A percentile compares a stretch with the other conserved stretches of the same genome.
Evolutionary conservation across 73 alveolate genomes (phyloP).

Genomic region (Paramecium bursaria): DNA sequence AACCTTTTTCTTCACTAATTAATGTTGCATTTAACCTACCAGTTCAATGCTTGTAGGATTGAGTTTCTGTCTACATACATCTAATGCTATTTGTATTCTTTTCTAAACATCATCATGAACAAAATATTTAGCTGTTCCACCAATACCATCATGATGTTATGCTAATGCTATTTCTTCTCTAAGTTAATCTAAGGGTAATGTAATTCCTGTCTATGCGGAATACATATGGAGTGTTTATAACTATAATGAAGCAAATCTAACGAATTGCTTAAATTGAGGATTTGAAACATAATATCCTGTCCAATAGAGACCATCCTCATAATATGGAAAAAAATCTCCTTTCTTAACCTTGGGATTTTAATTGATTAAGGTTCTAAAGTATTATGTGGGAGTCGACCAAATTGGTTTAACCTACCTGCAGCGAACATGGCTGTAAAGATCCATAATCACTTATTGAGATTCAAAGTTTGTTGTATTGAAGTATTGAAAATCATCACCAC

Average conservation of each 20-base stretch:
- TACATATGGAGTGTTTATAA: background rate
- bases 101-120: background rate
- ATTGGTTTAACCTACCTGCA: slow-evolving; percentile 2
- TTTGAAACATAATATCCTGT: background rate
- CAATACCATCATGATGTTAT: slow-evolving; percentile 25
- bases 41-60: slow-evolving; percentile 10
- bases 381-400: slow-evolving; percentile 54
- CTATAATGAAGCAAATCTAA: background rate
- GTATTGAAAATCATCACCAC: slow-evolving; percentile 21
- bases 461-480: background rate
- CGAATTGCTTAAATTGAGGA: background rate
- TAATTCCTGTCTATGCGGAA: background rate
- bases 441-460: background rate
- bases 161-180: slow-evolving; percentile 15
- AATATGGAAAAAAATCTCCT: slow-evolving; percentile 16
- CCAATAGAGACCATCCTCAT: slow-evolving; percentile 29
- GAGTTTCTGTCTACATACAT: background rate
- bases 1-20: background rate
- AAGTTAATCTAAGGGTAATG: background rate
- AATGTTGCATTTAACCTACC: slow-evolving; percentile 3
- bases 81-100: background rate
- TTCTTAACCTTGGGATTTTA: background rate
- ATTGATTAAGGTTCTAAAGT: background rate
- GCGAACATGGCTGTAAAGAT: background rate
- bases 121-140: slow-evolving; percentile 10